These are phyloP conservation scores for Didymella pomorum DNA, from an alignment of 2,329 filamentous ascomycete species.

Conservation along the genomic window DNA sequence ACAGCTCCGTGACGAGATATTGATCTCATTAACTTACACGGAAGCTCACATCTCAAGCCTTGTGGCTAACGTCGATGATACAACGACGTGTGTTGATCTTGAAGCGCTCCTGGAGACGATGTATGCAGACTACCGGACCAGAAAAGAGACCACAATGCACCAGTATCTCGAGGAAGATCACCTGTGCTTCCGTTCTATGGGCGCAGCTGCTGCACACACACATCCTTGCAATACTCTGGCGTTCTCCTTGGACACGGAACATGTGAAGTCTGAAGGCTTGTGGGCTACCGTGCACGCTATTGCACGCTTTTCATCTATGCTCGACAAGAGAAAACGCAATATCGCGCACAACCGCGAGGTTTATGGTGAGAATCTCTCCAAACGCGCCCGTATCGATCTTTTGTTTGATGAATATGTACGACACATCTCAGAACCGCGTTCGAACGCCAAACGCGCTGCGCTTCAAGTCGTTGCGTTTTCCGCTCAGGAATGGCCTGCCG, in stretches of 20 bases:
- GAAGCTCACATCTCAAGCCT: conserved; percentile 52
- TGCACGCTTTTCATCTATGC: conserved; percentile 48
- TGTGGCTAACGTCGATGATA: conserved; percentile 36
- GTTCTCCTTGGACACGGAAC: conserved; percentile 47
- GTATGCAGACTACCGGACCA: conserved; percentile 78
- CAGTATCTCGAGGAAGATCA: conserved; percentile 76
- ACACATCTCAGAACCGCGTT: conserved; percentile 45
- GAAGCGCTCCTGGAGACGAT: conserved; percentile 74
- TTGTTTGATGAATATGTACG: conserved; percentile 53
- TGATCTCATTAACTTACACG: conserved; percentile 73
- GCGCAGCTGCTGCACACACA: conserved; percentile 37
- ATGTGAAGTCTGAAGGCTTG: conserved; percentile 39
- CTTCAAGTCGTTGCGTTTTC: conserved; percentile 64
- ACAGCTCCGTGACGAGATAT: conserved; percentile 75
- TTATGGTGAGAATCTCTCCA: conserved; percentile 37
- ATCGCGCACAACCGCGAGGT: conserved; percentile 29
- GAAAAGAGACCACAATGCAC: conserved; percentile 62
- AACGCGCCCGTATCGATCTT: conserved; percentile 50
- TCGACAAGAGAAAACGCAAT: conserved; percentile 40
- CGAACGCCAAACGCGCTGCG: conserved; percentile 56
- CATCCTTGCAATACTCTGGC: conserved; percentile 41
- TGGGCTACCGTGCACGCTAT: conserved; percentile 53
- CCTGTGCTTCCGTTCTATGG: conserved; percentile 60
- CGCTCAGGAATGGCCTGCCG: conserved; percentile 48
- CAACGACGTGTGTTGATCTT: conserved; percentile 53